Evolutionary conservation across 2,329 filamentous ascomycete species (phyloP).

Genomic region (Hirsutella thompsonii): DNA sequence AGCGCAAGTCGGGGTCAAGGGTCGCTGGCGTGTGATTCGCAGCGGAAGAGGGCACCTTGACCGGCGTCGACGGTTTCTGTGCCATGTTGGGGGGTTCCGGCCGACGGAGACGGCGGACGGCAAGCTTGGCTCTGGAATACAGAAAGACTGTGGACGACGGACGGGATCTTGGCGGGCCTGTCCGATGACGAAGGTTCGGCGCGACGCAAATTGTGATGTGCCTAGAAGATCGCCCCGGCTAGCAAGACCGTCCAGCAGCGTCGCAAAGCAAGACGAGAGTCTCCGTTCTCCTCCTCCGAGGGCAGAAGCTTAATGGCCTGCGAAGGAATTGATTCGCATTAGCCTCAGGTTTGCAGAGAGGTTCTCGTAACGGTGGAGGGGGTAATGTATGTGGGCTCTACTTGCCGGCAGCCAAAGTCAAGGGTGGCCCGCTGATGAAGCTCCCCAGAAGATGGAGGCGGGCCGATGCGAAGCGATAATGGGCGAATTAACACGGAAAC

Average conservation of each 20-base stretch:
- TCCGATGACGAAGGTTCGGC: too few relatives aligned
- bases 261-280: neutral
- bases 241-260: neutral
- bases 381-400: too few relatives aligned
- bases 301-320: neutral
- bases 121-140: neutral
- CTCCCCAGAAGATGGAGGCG: too few relatives aligned
- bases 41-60: conserved; percentile 48
- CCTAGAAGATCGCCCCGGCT: neutral
- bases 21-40: conserved; percentile 47
- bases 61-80: conserved; percentile 37
- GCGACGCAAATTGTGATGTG: too few relatives aligned
- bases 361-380: too few relatives aligned
- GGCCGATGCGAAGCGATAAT: too few relatives aligned
- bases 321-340: neutral
- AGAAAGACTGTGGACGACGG: neutral
- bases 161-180: neutral
- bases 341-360: too few relatives aligned
- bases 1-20: conserved; percentile 47
- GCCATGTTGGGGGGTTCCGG: conserved; percentile 22
- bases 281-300: neutral
- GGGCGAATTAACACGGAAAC: too few relatives aligned
- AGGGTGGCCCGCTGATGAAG: too few relatives aligned
- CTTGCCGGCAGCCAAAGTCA: too few relatives aligned
- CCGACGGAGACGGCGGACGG: neutral